Evolutionary conservation across 208 protist species (phyloP).

Genomic region (Histomonas meleagridis): DNA sequence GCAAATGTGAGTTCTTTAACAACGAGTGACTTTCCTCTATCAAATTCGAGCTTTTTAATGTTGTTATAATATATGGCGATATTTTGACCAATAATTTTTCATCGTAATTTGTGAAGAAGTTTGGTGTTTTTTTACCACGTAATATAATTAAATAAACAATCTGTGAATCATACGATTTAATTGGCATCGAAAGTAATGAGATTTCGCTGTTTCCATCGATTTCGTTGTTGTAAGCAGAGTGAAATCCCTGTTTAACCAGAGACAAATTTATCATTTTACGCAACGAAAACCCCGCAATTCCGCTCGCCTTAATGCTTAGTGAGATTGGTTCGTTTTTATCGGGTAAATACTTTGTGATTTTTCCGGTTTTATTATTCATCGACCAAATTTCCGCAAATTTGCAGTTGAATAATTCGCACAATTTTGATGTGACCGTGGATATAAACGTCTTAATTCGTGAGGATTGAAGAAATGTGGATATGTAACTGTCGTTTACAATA

Average conservation of each 20-base stretch:
- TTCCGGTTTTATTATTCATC: not conserved
- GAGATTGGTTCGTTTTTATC: not conserved
- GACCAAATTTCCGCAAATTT: not conserved
- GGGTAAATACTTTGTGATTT: not conserved
- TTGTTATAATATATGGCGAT: not conserved
- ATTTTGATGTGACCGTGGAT: not conserved
- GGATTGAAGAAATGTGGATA: not conserved
- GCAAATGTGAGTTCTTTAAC: not conserved
- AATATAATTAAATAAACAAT: not conserved
- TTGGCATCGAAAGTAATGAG: not conserved
- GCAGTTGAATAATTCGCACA: not conserved
- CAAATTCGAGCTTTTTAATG: not conserved
- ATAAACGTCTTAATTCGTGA: not conserved
- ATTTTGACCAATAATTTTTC: not conserved
- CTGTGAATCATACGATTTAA: not conserved
- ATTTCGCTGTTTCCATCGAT: not conserved
- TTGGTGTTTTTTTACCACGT: not conserved
- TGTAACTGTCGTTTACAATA: not conserved
- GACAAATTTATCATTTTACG: not conserved
- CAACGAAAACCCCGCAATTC: not conserved
- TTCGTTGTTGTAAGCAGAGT: not conserved
- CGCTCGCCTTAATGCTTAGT: not conserved
- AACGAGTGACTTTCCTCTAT: not conserved
- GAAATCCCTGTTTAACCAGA: not conserved
- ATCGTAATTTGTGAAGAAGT: slow-evolving; percentile 3